Conservation (phyloP, 202 grass and related monocot genomes). For the Cymbopogon flexuosus region DNA sequence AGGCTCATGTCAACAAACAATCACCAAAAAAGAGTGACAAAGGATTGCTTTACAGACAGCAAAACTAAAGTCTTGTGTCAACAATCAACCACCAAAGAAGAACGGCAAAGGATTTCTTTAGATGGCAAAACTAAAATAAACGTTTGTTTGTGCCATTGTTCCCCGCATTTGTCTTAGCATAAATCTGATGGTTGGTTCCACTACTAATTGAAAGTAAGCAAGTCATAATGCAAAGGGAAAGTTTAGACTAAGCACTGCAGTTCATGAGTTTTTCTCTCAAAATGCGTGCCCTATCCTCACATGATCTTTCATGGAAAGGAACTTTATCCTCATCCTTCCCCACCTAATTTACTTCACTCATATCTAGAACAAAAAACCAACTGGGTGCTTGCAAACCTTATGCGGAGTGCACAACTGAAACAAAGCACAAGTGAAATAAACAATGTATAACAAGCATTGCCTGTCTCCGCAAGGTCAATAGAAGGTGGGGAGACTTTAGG, state of each 20-base stretch:
- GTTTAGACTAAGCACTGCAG: neutral
- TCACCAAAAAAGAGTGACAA: neutral
- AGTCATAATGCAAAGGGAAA: neutral
- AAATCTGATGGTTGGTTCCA: neutral
- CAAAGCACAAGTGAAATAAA: neutral
- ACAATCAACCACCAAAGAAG: neutral
- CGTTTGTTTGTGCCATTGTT: neutral
- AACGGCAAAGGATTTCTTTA: neutral
- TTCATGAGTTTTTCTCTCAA: neutral
- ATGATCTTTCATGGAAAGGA: neutral
- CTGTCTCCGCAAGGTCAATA: conserved; percentile 16
- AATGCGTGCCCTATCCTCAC: neutral
- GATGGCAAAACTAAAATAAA: neutral
- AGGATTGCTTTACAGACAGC: neutral
- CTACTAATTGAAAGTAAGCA: neutral
- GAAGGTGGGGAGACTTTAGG: conserved; percentile 8
- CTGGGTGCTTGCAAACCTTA: neutral
- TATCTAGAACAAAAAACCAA: conserved; percentile 30
- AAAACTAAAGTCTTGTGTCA: neutral
- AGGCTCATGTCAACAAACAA: neutral
- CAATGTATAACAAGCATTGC: neutral
- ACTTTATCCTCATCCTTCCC: neutral
- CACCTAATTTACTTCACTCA: neutral
- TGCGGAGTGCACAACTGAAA: conserved; percentile 3
- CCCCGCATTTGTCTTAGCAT: neutral